These are phyloP conservation scores for Solanum raphanifolium DNA, from an alignment of 257 asterid species.

Conservation along the genomic window DNA sequence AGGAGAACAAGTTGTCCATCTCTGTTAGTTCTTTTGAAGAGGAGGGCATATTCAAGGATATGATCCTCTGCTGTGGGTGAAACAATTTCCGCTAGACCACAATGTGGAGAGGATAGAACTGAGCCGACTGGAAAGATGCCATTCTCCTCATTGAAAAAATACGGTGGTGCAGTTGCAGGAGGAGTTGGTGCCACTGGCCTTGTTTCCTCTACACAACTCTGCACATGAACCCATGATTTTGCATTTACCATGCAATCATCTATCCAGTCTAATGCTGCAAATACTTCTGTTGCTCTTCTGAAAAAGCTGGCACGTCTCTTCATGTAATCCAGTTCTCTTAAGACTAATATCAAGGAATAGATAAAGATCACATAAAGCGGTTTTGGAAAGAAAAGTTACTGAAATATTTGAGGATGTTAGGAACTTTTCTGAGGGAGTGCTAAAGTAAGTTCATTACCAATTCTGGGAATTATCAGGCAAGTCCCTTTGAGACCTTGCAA, in stretches of 20 bases:
- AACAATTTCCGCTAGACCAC: constrained; percentile 35
- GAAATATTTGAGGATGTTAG: not conserved
- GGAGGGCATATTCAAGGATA: constrained; percentile 56
- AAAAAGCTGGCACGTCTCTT: constrained; percentile 42
- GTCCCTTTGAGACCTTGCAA: constrained; percentile 69
- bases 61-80: constrained; percentile 84
- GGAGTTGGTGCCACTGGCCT: constrained; percentile 66
- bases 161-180: constrained; percentile 34
- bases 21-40: constrained; percentile 24
- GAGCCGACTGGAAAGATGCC: not conserved
- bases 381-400: not conserved
- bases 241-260: constrained; percentile 50
- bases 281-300: constrained; percentile 47
- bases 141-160: constrained; percentile 23
- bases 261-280: constrained; percentile 70
- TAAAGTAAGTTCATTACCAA: constrained; percentile 31
- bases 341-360: constrained; percentile 30
- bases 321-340: constrained; percentile 82
- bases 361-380: not conserved
- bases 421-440: not conserved
- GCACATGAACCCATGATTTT: constrained; percentile 73
- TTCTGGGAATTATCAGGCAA: constrained; percentile 58
- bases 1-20: constrained; percentile 61
- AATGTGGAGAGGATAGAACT: not conserved
- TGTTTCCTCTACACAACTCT: constrained; percentile 61